Conservation (phyloP, 2,329 filamentous ascomycete genomes). For the Incumbomyces lentus region DNA sequence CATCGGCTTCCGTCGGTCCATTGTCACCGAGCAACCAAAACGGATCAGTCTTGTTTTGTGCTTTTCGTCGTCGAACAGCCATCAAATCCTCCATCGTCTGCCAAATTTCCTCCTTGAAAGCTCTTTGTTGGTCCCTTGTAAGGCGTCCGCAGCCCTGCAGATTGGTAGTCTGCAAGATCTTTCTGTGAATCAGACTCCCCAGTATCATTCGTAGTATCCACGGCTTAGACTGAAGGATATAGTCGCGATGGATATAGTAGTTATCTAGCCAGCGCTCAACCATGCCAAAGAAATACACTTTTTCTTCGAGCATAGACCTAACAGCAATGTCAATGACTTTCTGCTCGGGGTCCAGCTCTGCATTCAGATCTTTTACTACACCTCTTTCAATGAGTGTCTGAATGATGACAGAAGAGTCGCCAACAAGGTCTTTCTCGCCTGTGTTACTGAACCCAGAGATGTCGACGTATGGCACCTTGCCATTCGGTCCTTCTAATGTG, state of each 20-base stretch:
- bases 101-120: slow-evolving; percentile 45
- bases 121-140: slow-evolving; percentile 38
- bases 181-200: slow-evolving; percentile 41
- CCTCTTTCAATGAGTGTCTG: slow-evolving; percentile 34
- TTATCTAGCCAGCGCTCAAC: slow-evolving; percentile 51
- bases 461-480: slow-evolving; percentile 52
- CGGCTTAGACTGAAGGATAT: slow-evolving; percentile 39
- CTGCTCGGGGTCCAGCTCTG: slow-evolving; percentile 28
- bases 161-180: slow-evolving; percentile 35
- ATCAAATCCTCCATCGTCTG: slow-evolving; percentile 39
- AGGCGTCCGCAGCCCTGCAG: slow-evolving; percentile 49
- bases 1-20: slow-evolving; percentile 48
- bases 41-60: slow-evolving; percentile 23
- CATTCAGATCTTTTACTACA: slow-evolving; percentile 41
- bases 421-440: slow-evolving; percentile 25
- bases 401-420: slow-evolving; percentile 49
- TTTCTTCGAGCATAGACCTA: slow-evolving; percentile 49
- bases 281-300: slow-evolving; percentile 39
- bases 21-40: slow-evolving; percentile 50
- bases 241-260: slow-evolving; percentile 48
- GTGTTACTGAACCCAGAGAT: slow-evolving; percentile 14
- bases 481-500: slow-evolving; percentile 37
- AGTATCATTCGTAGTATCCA: slow-evolving; percentile 44
- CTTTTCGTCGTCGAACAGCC: slow-evolving; percentile 26
- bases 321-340: slow-evolving; percentile 43